A percentile compares a stretch with the other conserved stretches of the same genome.
phyloP scores from a whole-genome alignment of 2,329 filamentous ascomycete species.

The Aspergillus aculeatinus region DNA sequence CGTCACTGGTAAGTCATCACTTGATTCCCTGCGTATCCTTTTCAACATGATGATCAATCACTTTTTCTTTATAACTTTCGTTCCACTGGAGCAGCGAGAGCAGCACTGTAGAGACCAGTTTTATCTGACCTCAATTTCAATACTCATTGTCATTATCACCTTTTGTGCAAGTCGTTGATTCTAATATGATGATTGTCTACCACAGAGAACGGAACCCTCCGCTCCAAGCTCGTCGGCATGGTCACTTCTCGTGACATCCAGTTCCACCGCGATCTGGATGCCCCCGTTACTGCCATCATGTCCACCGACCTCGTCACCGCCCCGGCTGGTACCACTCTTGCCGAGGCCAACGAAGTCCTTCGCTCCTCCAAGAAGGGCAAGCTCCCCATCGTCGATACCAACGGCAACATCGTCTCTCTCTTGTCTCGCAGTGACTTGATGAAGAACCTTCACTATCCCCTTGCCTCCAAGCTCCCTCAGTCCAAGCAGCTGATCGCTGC shows the following conservation, averaged over 20 bases:
- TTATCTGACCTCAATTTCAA: slow-evolving; percentile 45
- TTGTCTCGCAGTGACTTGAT: slow-evolving; percentile 93
- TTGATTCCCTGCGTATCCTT: slow-evolving; percentile 19
- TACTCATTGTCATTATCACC: not conserved
- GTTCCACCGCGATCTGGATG: slow-evolving; percentile 75
- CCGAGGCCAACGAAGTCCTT: slow-evolving; percentile 89
- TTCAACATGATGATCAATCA: slow-evolving; percentile 70
- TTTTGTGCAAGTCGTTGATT: slow-evolving; percentile 7
- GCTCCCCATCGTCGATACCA: slow-evolving; percentile 83
- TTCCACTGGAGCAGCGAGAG: slow-evolving; percentile 95
- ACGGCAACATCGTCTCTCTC: slow-evolving; percentile 84
- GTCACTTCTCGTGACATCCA: slow-evolving; percentile 98
- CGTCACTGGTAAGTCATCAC: slow-evolving; percentile 78
- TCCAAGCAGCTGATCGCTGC: slow-evolving; percentile 97
- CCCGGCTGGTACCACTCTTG: slow-evolving; percentile 73
- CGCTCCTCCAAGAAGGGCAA: slow-evolving; percentile 98
- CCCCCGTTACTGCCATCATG: slow-evolving; percentile 86
- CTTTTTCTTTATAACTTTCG: slow-evolving; percentile 91
- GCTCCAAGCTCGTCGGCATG: slow-evolving; percentile 94
- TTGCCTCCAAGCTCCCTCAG: slow-evolving; percentile 91
- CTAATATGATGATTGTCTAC: slow-evolving; percentile 20
- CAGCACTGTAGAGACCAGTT: slow-evolving; percentile 76
- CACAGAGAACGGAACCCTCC: slow-evolving; percentile 83
- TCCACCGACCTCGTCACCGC: slow-evolving; percentile 92
- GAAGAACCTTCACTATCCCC: slow-evolving; percentile 96